Percentiles rank a stretch among this genome's conserved stretches.
Evolutionary conservation across 2,329 filamentous ascomycete genomes (phyloP).

Genomic region (Cladosporium velox): DNA sequence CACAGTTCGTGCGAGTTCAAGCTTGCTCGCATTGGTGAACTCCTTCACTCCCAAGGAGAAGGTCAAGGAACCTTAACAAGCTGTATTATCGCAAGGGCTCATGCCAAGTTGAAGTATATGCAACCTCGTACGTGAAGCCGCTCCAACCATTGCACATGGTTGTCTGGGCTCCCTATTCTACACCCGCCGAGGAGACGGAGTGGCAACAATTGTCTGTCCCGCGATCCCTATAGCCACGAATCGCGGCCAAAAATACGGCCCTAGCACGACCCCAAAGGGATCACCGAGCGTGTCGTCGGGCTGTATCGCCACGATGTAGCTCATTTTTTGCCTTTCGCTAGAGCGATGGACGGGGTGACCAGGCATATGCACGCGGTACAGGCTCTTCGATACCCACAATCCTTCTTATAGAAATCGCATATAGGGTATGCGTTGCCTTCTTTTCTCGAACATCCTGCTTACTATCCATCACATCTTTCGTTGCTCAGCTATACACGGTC

Average conservation of each 20-base stretch:
- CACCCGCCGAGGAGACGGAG: neutral
- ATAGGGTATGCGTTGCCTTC: constrained; percentile 5
- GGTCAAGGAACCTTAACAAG: constrained; percentile 5
- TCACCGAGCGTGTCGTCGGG: constrained; percentile 12
- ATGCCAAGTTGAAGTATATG: neutral
- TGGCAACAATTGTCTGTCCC: neutral
- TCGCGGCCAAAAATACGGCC: constrained; percentile 1
- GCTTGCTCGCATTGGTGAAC: neutral
- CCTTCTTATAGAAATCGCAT: constrained; percentile 2
- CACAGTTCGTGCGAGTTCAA: neutral
- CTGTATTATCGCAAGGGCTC: neutral
- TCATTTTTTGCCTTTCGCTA: constrained; percentile 17
- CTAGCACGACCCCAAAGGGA: constrained; percentile 13
- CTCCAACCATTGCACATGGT: neutral
- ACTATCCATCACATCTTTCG: neutral
- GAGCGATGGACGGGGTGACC: constrained; percentile 10
- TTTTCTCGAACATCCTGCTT: neutral
- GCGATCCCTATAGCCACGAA: constrained; percentile 13
- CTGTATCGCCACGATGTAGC: constrained; percentile 17
- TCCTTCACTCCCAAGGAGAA: constrained; percentile 1
- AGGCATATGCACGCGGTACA: constrained; percentile 8
- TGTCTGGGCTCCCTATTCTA: neutral
- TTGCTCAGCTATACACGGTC: neutral
- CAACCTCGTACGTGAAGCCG: neutral
- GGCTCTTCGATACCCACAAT: neutral